phyloP scores from a whole-genome alignment of 306 rosid genomes.

The Pyrus pyrifolia region DNA sequence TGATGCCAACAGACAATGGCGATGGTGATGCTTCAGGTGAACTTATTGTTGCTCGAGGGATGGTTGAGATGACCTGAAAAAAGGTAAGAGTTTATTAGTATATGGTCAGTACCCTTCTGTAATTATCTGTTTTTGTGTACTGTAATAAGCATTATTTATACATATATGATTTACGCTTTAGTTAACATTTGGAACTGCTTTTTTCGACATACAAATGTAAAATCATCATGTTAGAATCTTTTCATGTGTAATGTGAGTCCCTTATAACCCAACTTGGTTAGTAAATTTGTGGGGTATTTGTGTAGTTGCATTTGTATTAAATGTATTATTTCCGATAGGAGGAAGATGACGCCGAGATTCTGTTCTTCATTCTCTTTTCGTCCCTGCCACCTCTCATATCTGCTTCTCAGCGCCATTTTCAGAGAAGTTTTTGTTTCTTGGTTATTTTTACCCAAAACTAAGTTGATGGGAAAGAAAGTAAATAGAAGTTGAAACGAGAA shows the following conservation, averaged over 20 bases:
- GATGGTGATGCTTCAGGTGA: constrained; percentile 36
- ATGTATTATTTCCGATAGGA: background rate
- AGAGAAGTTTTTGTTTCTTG: background rate
- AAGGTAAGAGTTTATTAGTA: constrained; percentile 19
- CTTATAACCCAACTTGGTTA: background rate
- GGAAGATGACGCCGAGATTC: background rate
- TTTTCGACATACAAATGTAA: background rate
- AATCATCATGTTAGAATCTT: background rate
- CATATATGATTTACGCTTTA: constrained; percentile 3
- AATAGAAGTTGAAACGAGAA: no score
- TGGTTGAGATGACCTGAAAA: constrained; percentile 11
- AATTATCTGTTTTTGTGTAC: constrained; percentile 12
- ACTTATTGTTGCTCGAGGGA: constrained; percentile 71
- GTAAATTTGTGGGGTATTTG: background rate
- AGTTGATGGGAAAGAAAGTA: no score
- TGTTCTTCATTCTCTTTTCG: background rate
- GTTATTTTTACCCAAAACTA: no score
- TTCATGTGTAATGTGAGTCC: background rate
- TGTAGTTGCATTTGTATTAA: background rate
- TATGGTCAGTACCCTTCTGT: constrained; percentile 14
- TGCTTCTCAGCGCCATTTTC: background rate
- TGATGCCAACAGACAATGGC: constrained; percentile 37
- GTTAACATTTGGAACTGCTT: background rate
- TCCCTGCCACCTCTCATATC: background rate
- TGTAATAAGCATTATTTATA: background rate